These are phyloP conservation scores for Leccinum sublutescens DNA, from an alignment of 768 basidiomycete genomes.

Conservation along the genomic window DNA sequence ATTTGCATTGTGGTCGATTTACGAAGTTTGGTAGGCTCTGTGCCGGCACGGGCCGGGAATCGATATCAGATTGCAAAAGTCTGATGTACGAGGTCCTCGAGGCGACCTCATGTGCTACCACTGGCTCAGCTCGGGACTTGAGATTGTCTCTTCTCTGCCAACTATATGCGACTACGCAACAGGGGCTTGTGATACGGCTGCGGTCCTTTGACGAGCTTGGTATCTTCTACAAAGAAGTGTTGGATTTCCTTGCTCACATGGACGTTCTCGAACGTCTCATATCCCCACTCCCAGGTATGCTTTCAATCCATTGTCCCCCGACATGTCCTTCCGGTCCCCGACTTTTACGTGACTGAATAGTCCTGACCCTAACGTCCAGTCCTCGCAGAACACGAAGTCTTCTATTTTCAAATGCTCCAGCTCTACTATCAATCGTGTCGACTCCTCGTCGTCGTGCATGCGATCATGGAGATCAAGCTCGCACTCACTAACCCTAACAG, in stretches of 20 bases:
- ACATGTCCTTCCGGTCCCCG: background rate
- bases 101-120: slow-evolving; percentile 22
- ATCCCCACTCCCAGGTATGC: slow-evolving; percentile 37
- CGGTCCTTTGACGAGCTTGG: slow-evolving; percentile 26
- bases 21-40: slow-evolving; percentile 35
- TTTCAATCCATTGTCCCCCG: background rate
- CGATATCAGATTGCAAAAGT: slow-evolving; percentile 35
- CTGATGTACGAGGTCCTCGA: slow-evolving; percentile 33
- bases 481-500: slow-evolving; percentile 17
- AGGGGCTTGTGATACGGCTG: slow-evolving; percentile 33
- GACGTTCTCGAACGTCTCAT: slow-evolving; percentile 38
- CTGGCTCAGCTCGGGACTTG: slow-evolving; percentile 31
- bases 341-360: slow-evolving; percentile 2
- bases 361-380: slow-evolving; percentile 35
- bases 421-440: slow-evolving; percentile 42
- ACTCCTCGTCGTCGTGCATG: slow-evolving; percentile 38
- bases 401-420: slow-evolving; percentile 42
- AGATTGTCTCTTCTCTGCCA: slow-evolving; percentile 39
- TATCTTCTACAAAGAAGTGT: slow-evolving; percentile 36
- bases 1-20: background rate
- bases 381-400: slow-evolving; percentile 40
- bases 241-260: slow-evolving; percentile 33
- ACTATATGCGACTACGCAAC: slow-evolving; percentile 33
- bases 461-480: slow-evolving; percentile 28
- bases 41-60: slow-evolving; percentile 41